Evolutionary conservation across 1,284 basidiomycete genomes (phyloP).

Genomic region (Xerocomus nothofagi): DNA sequence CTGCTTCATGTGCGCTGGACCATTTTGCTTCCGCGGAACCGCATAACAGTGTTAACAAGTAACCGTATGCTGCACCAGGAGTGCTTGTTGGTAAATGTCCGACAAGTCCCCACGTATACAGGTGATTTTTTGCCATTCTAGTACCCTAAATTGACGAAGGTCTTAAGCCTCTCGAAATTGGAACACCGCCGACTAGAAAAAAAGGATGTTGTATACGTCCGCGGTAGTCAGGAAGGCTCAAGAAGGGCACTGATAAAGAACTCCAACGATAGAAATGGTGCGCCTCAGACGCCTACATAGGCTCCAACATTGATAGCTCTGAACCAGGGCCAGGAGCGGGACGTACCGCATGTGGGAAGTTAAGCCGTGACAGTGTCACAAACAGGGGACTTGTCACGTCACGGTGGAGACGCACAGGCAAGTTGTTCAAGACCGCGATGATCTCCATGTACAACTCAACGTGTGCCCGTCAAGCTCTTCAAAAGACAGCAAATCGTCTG

Average conservation of each 20-base stretch:
- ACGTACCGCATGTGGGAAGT: slow-evolving; percentile 21
- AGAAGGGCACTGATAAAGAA: neutral
- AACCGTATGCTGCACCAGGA: neutral
- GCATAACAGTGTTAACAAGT: slow-evolving; percentile 7
- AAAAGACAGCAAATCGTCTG: slow-evolving; percentile 25
- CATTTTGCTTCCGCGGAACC: slow-evolving; percentile 26
- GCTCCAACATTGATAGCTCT: slow-evolving; percentile 2
- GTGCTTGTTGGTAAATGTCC: neutral
- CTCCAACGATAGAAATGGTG: slow-evolving; percentile 3
- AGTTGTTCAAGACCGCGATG: slow-evolving; percentile 34
- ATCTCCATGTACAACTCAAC: slow-evolving; percentile 27
- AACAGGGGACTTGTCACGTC: slow-evolving; percentile 35
- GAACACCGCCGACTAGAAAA: slow-evolving; percentile 10
- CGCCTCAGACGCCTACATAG: neutral
- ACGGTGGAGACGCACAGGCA: slow-evolving; percentile 27
- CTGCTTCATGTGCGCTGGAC: slow-evolving; percentile 5
- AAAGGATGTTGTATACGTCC: neutral
- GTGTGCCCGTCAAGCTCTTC: slow-evolving; percentile 32
- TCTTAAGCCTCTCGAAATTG: slow-evolving; percentile 12
- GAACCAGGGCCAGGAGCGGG: neutral
- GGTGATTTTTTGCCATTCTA: slow-evolving; percentile 2
- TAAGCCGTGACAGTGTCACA: slow-evolving; percentile 28
- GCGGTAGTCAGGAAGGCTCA: neutral
- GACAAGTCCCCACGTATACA: slow-evolving; percentile 4
- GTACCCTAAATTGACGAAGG: neutral